These are phyloP conservation scores for Diaporthe eres DNA, from an alignment of 2,329 filamentous ascomycete genomes.

Conservation along the genomic window DNA sequence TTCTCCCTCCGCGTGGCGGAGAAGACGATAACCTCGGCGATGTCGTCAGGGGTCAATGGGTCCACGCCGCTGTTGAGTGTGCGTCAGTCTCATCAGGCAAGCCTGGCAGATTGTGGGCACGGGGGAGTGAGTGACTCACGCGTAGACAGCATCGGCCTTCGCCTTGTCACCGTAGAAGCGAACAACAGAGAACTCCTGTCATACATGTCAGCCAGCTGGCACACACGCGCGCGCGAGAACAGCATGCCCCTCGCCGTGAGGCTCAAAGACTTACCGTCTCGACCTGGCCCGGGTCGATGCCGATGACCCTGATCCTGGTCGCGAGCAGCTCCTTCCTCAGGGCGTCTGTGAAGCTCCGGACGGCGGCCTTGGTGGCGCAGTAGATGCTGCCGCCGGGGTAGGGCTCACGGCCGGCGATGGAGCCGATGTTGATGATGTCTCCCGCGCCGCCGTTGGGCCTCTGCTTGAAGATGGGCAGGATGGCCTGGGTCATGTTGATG, in stretches of 20 bases:
- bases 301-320: slow-evolving; percentile 85
- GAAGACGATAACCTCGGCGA: slow-evolving; percentile 92
- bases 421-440: slow-evolving; percentile 96
- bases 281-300: slow-evolving; percentile 92
- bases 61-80: slow-evolving; percentile 73
- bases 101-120: not conserved
- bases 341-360: slow-evolving; percentile 86
- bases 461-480: slow-evolving; percentile 85
- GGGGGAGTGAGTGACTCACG: slow-evolving; percentile 63
- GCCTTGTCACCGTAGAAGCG: slow-evolving; percentile 89
- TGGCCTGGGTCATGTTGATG: slow-evolving; percentile 95
- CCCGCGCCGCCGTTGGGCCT: slow-evolving; percentile 82
- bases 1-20: slow-evolving; percentile 87
- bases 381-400: slow-evolving; percentile 92
- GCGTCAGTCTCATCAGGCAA: not conserved
- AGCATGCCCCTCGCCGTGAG: not conserved
- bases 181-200: slow-evolving; percentile 86
- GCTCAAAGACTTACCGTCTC: slow-evolving; percentile 74
- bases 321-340: slow-evolving; percentile 87
- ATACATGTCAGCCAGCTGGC: slow-evolving; percentile 21
- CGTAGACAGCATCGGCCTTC: slow-evolving; percentile 92
- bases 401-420: slow-evolving; percentile 89
- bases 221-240: not conserved
- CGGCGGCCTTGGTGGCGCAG: slow-evolving; percentile 92
- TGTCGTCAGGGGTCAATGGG: slow-evolving; percentile 89